Base-by-base conservation (phyloP, 2,329 filamentous ascomycete genomes). In the Monosporascus ibericus region DNA sequence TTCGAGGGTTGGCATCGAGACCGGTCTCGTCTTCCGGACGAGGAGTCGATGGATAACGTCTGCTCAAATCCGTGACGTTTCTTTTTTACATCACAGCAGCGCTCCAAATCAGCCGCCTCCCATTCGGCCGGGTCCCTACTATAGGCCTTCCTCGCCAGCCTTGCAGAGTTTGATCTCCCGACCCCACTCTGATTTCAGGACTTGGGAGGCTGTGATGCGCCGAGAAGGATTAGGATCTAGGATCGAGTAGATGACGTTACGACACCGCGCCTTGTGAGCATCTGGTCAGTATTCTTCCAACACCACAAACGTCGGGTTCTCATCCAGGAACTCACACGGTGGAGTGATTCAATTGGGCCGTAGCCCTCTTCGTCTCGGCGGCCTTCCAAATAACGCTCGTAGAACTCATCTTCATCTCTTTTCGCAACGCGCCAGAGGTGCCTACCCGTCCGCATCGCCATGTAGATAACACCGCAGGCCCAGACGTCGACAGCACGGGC, bases 391-490 rank as follows among this genome's bases (percentile, higher is more conserved):
- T 99, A 99, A 42, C 91, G 87, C 58, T 89, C 88, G 68, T 96
- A 99, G 63, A 97, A 99, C 66, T 97, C 94, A 65, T 99, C 94
- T 60, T 97, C 92, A 51, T 95, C 92, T 72, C 91, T 95, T 71
- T 92, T 92, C 6, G 94, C 94, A n/a, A 96, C 84, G 51, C 92
- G 87, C 94, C 94, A 99, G 8, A 99, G 78, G 70, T 99, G 94
- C 50, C 94, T 82, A 6, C 94, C 94, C 2, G 92, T 97, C 53
- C 94, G 82, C 94, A 99, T 99, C 15, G 94, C 94, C 94, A 99
- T 99, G 75, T 99, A 99, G 55, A 99, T 99, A 49, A 99, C 94
- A 67, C 94, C 94, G 55, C 91, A 96, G 24, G 94, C 94, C 94
- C 94, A 99, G 15, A 97, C 87, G 65, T 99, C 94, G 48, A 99